Evolutionary conservation across 2,329 filamentous ascomycete genomes (phyloP).

Genomic region (Colletotrichum musae): DNA sequence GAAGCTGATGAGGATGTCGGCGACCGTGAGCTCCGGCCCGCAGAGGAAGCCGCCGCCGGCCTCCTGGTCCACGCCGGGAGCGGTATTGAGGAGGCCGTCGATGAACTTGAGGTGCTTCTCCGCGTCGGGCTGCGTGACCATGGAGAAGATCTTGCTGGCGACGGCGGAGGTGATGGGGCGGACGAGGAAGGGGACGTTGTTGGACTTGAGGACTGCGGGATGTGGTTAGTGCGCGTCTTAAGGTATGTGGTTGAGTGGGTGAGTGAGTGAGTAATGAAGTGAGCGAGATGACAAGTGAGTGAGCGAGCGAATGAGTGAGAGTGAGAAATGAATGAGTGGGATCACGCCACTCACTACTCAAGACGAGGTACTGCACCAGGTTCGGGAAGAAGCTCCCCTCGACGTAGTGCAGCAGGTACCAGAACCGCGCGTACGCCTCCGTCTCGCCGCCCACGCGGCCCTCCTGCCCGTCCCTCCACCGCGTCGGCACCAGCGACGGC

Average conservation of each 20-base stretch:
- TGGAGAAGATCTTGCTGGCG: slow-evolving; percentile 57
- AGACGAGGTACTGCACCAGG: slow-evolving; percentile 70
- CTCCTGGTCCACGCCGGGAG: slow-evolving; percentile 47
- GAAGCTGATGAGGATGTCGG: slow-evolving; percentile 69
- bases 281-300: no score
- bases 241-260: not conserved
- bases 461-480: slow-evolving; percentile 71
- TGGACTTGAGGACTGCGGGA: slow-evolving; percentile 58
- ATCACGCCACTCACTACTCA: slow-evolving; percentile 1
- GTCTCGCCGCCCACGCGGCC: slow-evolving; percentile 73
- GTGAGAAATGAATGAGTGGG: no score
- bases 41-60: slow-evolving; percentile 62
- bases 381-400: slow-evolving; percentile 88
- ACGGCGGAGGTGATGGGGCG: slow-evolving; percentile 65
- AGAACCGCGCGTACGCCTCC: slow-evolving; percentile 71
- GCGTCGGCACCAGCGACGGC: slow-evolving; percentile 63
- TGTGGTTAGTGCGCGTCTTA: not conserved
- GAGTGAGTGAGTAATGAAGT: not conserved
- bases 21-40: slow-evolving; percentile 63
- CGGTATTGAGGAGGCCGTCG: slow-evolving; percentile 63
- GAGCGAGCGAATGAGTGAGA: no score
- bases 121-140: slow-evolving; percentile 63
- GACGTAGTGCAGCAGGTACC: slow-evolving; percentile 84
- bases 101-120: slow-evolving; percentile 63
- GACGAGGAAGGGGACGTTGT: slow-evolving; percentile 66